Percentiles rank a stretch among this genome's conserved stretches.
These are phyloP conservation scores for Citrullus colocynthis DNA, from an alignment of 306 rosid species.

Conservation along the genomic window DNA sequence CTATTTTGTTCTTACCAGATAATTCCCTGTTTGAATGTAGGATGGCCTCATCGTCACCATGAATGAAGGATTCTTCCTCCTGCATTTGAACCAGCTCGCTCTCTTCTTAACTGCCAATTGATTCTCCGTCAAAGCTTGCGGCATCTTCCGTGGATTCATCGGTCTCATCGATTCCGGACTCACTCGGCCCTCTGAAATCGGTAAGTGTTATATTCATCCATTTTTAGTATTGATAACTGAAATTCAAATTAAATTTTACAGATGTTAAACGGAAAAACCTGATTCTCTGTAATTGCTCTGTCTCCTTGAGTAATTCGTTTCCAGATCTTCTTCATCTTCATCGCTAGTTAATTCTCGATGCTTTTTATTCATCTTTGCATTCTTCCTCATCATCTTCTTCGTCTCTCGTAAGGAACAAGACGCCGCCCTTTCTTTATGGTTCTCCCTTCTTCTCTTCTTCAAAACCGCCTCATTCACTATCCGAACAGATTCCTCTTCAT, in stretches of 20 bases:
- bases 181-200: neutral
- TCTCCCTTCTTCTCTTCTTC: neutral
- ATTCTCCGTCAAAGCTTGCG: neutral
- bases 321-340: neutral
- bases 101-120: neutral
- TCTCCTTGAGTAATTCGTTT: neutral
- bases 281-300: neutral
- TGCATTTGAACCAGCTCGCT: neutral
- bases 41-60: constrained; percentile 3
- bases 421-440: neutral
- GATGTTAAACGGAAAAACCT: neutral
- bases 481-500: neutral
- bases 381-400: neutral
- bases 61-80: neutral
- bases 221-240: neutral
- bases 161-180: neutral
- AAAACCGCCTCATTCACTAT: neutral
- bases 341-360: too few species aligned
- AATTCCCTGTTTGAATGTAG: neutral
- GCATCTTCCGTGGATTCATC: too few species aligned
- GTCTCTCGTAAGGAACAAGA: neutral
- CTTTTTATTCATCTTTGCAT: too few species aligned
- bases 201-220: too few species aligned
- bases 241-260: neutral
- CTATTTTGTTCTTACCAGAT: neutral